Percentiles rank a stretch among this genome's conserved stretches.
These are phyloP conservation scores for Vitis cinerea DNA, from an alignment of 164 flowering plant species.

Conservation along the genomic window DNA sequence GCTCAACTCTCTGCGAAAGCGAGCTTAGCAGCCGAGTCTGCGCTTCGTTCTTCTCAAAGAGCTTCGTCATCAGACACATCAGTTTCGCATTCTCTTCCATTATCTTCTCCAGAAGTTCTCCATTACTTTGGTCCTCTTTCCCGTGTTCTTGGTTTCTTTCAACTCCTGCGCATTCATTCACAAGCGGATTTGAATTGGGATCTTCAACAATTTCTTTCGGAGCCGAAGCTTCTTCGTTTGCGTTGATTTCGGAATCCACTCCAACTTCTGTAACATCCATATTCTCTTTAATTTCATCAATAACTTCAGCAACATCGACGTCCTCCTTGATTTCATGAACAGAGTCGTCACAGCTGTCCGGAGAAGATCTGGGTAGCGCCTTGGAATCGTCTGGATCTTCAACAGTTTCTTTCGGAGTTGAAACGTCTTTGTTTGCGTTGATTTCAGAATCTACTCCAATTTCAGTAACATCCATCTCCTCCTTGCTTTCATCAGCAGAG, in stretches of 20 bases:
- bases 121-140: slow-evolving; percentile 12
- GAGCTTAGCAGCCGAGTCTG: slow-evolving; percentile 43
- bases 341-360: too few species aligned
- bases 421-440: background rate
- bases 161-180: background rate
- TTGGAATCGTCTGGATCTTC: background rate
- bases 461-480: background rate
- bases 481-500: background rate
- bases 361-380: too few species aligned
- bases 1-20: slow-evolving; percentile 55
- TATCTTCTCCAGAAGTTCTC: slow-evolving; percentile 44
- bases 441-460: background rate
- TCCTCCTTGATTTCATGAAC: too few species aligned
- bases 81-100: slow-evolving; percentile 51
- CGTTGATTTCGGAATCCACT: too few species aligned
- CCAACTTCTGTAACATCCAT: too few species aligned
- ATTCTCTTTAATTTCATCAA: too few species aligned
- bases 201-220: too few species aligned
- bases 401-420: background rate
- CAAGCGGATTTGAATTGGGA: background rate
- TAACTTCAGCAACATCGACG: too few species aligned
- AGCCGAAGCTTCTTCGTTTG: too few species aligned
- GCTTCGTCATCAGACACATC: slow-evolving; percentile 48
- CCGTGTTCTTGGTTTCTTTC: background rate
- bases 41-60: slow-evolving; percentile 45